Evolutionary conservation across 192 early-diverging fungal genomes (phyloP).

Genomic region (Coemansia sp.): DNA sequence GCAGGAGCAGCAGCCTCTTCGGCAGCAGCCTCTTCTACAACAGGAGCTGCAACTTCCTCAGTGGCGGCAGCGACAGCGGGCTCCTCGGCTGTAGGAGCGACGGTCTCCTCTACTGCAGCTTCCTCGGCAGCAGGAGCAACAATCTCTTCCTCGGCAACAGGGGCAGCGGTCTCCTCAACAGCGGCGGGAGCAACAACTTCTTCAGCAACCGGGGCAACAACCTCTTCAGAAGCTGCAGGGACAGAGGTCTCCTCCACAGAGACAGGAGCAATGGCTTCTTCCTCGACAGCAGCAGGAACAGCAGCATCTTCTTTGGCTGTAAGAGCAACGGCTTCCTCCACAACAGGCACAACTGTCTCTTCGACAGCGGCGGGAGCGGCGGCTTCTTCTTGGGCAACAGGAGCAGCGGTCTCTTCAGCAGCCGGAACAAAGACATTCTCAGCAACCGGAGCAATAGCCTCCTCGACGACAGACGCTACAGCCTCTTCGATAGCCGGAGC

Average conservation of each 20-base stretch:
- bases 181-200: background rate
- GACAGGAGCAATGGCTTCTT: background rate
- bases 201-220: background rate
- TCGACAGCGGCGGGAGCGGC: background rate
- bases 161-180: background rate
- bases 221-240: background rate
- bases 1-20: conserved; percentile 3
- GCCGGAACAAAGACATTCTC: background rate
- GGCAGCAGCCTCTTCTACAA: conserved; percentile 5
- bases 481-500: background rate
- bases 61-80: no score
- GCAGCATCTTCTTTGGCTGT: conserved; percentile 14
- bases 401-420: background rate
- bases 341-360: background rate
- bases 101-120: background rate
- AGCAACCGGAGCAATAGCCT: background rate
- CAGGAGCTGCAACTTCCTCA: background rate
- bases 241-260: background rate
- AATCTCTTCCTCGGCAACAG: background rate
- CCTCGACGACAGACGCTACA: background rate
- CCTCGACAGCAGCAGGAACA: background rate
- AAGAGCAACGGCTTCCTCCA: background rate
- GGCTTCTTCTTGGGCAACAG: background rate
- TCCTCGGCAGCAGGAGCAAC: background rate
- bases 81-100: background rate